Conservation (phyloP, 805 yeast species). For the Ogataea polymorpha region DNA sequence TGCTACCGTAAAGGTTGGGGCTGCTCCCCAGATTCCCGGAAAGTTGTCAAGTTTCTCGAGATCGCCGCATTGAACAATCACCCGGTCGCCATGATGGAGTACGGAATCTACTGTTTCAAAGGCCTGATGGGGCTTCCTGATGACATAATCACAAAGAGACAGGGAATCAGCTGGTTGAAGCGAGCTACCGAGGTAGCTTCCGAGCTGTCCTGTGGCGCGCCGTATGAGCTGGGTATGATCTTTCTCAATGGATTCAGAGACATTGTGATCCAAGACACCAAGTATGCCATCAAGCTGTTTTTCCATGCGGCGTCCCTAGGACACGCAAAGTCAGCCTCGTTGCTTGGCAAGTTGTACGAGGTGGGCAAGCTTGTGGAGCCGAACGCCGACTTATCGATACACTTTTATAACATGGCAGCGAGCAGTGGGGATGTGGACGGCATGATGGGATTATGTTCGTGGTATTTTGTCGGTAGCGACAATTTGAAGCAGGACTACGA, state of each 20-base stretch:
- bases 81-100: slow-evolving; percentile 94
- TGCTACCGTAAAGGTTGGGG: slow-evolving; percentile 96
- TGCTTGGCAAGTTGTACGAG: slow-evolving; percentile 83
- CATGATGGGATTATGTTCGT: slow-evolving; percentile 93
- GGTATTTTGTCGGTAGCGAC: slow-evolving; percentile 91
- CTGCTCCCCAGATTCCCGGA: slow-evolving; percentile 80
- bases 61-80: slow-evolving; percentile 89
- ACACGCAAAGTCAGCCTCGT: slow-evolving; percentile 73
- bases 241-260: slow-evolving; percentile 83
- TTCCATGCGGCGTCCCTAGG: slow-evolving; percentile 88
- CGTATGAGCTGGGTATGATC: slow-evolving; percentile 85
- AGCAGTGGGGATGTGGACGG: slow-evolving; percentile 81
- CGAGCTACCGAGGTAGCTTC: slow-evolving; percentile 84
- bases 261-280: slow-evolving; percentile 76
- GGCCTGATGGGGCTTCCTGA: slow-evolving; percentile 77
- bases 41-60: slow-evolving; percentile 77
- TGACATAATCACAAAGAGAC: slow-evolving; percentile 67
- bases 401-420: slow-evolving; percentile 91
- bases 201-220: slow-evolving; percentile 87
- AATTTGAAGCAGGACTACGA: slow-evolving; percentile 76
- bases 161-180: slow-evolving; percentile 89
- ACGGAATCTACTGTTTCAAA: slow-evolving; percentile 83
- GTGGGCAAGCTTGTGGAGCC: slow-evolving; percentile 71
- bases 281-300: slow-evolving; percentile 81
- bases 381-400: slow-evolving; percentile 81